Conservation (phyloP, 2,329 filamentous ascomycete species). For the Talaromyces sp. region DNA sequence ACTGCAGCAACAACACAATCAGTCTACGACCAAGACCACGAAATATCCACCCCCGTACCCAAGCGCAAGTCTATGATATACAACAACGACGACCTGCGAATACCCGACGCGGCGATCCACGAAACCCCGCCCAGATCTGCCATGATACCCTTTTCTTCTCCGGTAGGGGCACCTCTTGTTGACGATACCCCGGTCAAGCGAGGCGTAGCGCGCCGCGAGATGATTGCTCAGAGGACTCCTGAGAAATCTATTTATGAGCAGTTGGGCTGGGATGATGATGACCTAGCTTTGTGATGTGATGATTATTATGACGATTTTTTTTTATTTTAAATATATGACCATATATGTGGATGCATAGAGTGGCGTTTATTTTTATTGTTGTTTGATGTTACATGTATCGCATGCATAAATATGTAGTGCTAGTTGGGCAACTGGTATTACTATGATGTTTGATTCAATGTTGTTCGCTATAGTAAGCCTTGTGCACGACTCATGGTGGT, state of each 20-base stretch:
- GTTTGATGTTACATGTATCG: neutral
- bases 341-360: neutral
- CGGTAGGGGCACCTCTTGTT: neutral
- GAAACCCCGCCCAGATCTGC: constrained; percentile 13
- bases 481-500: no score
- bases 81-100: neutral
- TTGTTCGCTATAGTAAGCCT: neutral
- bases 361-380: neutral
- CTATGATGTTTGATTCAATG: neutral
- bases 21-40: neutral
- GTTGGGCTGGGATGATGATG: constrained; percentile 40
- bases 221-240: constrained; percentile 17
- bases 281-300: constrained; percentile 11
- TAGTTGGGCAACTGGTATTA: neutral
- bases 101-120: constrained; percentile 5
- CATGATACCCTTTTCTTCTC: neutral
- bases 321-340: neutral
- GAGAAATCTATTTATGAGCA: constrained; percentile 40
- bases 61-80: neutral
- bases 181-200: neutral
- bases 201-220: neutral
- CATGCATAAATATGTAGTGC: neutral
- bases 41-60: neutral
- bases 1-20: neutral
- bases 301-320: neutral